Evolutionary conservation across 1,139 yeast species (phyloP).

Genomic region (Yamadazyma mexicana): DNA sequence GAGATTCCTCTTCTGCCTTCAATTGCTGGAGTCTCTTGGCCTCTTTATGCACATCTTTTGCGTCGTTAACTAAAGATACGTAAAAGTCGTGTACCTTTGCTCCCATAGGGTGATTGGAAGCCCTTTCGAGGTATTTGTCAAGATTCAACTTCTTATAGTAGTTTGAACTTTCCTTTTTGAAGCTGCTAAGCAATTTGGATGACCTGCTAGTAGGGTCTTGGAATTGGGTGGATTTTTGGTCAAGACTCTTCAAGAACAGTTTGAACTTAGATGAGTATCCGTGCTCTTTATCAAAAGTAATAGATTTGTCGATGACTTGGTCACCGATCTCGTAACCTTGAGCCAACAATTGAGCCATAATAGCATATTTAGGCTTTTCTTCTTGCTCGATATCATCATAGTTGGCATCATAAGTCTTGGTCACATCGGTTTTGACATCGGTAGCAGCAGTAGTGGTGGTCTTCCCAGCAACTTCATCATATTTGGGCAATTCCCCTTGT

Average conservation of each 20-base stretch:
- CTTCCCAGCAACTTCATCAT: conserved; percentile 11
- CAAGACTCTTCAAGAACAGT: conserved; percentile 53
- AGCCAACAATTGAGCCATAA: conserved; percentile 73
- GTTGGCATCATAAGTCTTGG: conserved; percentile 29
- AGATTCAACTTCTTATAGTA: conserved; percentile 26
- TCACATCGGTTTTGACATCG: conserved; percentile 22
- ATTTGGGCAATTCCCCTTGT: conserved; percentile 10
- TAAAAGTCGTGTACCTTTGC: conserved; percentile 37
- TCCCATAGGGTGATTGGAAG: conserved; percentile 37
- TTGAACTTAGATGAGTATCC: conserved; percentile 62
- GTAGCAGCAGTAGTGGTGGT: conserved; percentile 12
- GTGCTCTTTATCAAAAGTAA: conserved; percentile 62
- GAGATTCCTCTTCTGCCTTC: conserved; percentile 35
- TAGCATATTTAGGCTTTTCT: conserved; percentile 73
- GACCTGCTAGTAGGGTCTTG: conserved; percentile 40
- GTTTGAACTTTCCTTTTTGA: conserved; percentile 28
- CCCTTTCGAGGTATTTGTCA: conserved; percentile 37
- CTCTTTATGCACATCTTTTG: conserved; percentile 65
- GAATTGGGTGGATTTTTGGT: conserved; percentile 59
- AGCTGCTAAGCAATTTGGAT: conserved; percentile 19
- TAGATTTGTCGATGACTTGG: conserved; percentile 56
- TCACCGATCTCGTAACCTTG: conserved; percentile 72
- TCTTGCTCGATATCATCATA: conserved; percentile 68
- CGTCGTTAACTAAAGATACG: conserved; percentile 53
- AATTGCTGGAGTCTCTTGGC: conserved; percentile 69